Evolutionary conservation across 148 eudicot species (phyloP), one percentile per base, ranked within the genome.

Genomic region (Polygonum aviculare): DNA sequence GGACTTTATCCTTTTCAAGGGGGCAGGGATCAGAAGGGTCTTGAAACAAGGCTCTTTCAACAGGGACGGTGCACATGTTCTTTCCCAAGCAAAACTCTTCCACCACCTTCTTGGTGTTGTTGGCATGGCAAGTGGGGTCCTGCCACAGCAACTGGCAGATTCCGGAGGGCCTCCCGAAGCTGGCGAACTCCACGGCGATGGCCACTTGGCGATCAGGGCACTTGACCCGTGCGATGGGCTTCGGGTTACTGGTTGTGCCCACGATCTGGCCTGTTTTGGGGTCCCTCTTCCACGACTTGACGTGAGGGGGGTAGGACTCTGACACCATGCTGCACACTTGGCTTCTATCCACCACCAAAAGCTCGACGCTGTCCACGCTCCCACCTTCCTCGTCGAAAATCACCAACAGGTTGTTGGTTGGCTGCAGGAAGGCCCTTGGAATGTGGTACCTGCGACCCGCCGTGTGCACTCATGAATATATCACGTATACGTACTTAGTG

Each of bases 381-480:
- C 88, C 91, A 40, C 86, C 87, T 0, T 78, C 79, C 71, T 90
- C 91, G 78, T 89, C 93, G 48, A 86, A 84, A 5, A 90, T 76
- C 26, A 90, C 91, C 35, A 90, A 19, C 14, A 90, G 80, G 74
- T 90, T 90, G 65, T 79, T 69, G 21, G 50, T 80, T 1, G 83
- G 85, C 78, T 90, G 86, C 81, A 90, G 73, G 77, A 72, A 86
- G 10, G 85, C 48, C 54, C 91, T 79, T 54, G 93, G 93, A 39
- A 90, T 75, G 50, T 90, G 93, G 79, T 90, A 89, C 87, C 89
- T 89, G 69, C 12, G 73, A 5, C 41, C 41, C 6, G 19, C 67
- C 31, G 31, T 26, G n/a, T n/a, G n/a, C n/a, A n/a, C n/a, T n/a
- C n/a, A n/a, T n/a, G n/a, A n/a, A n/a, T n/a, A n/a, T n/a, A n/a